Base-by-base conservation (phyloP, 2,329 filamentous ascomycete species). In the Zymoseptoria pseudotritici region DNA sequence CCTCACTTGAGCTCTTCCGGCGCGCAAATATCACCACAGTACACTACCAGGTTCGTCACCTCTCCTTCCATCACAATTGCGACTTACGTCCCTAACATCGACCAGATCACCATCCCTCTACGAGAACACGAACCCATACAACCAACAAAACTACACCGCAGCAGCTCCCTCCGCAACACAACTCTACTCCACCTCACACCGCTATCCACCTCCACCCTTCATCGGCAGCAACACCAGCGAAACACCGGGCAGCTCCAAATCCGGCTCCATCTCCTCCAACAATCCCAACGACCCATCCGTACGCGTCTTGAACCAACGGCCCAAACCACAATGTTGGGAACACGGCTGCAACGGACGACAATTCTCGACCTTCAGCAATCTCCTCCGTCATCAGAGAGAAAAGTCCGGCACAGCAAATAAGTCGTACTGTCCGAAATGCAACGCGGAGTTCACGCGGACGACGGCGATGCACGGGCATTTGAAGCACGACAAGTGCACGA, bases 271-370 rank as follows among this genome's bases (percentile, higher is more conserved):
- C 13, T 65, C 68, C 17, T 68, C 71, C 17, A 46, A 46, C 17
- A 46, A 46, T 4, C 36, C 36, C 11, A 46, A 46, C 36, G 36
- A 46, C 36, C 36, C 36, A n/a, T 46, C 36, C 13, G 70, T 72
- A 57, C 66, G 72, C 21, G 70, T 73, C 10, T 64, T 72, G 36
- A 73, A 71, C 64, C 69, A 73, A 55, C 70, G 73, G 46, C 91
- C 91, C n/a, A 96, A 96, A 77, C 91, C 92, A 53, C 91, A 96
- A 73, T 97, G 93, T 75, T 97, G 90, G 90, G 93, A 97, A 62
- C 93, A 97, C 71, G 93, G 92, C 10, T 97, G 93, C 79, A 96
- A 97, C 70, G 93, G 93, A 20, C 86, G 92, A 29, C 90, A 96
- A 70, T 97, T 97, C 72, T 96, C 91, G 19, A 97, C 93, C 3